Evolutionary conservation across 768 basidiomycete species (phyloP).

Genomic region (Boletus bicolor): DNA sequence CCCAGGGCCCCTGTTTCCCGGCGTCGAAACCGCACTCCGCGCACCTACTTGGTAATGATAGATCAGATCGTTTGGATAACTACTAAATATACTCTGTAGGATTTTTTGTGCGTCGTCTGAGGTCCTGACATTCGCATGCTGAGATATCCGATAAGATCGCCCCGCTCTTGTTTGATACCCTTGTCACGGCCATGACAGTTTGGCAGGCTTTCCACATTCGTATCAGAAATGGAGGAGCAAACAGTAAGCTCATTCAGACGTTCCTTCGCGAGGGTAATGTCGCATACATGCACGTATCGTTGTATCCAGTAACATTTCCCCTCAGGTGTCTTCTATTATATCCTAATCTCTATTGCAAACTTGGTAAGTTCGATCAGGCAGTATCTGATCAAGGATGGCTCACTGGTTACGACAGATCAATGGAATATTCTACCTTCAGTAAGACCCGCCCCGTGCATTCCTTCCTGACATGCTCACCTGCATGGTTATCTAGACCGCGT

Average conservation of each 20-base stretch:
- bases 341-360: constrained; percentile 84
- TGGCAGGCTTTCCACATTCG: constrained; percentile 77
- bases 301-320: background rate
- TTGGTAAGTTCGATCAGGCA: constrained; percentile 38
- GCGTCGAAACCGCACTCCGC: constrained; percentile 81
- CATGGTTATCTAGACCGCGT: constrained; percentile 51
- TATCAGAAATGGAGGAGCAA: constrained; percentile 69
- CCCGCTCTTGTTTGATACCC: constrained; percentile 75
- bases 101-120: constrained; percentile 50
- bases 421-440: constrained; percentile 86
- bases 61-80: background rate
- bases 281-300: constrained; percentile 1
- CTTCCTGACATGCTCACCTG: constrained; percentile 3
- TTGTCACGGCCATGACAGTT: constrained; percentile 78
- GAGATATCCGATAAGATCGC: constrained; percentile 53
- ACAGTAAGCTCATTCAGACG: constrained; percentile 77
- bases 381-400: constrained; percentile 1
- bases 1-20: constrained; percentile 71
- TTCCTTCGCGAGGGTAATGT: constrained; percentile 73
- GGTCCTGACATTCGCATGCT: background rate
- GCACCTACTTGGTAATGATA: constrained; percentile 65
- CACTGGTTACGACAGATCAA: constrained; percentile 47
- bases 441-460: constrained; percentile 20
- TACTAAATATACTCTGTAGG: constrained; percentile 32
- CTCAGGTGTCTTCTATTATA: constrained; percentile 74